phyloP scores from a whole-genome alignment of 345 rosid species.

The Kernera saxatilis region DNA sequence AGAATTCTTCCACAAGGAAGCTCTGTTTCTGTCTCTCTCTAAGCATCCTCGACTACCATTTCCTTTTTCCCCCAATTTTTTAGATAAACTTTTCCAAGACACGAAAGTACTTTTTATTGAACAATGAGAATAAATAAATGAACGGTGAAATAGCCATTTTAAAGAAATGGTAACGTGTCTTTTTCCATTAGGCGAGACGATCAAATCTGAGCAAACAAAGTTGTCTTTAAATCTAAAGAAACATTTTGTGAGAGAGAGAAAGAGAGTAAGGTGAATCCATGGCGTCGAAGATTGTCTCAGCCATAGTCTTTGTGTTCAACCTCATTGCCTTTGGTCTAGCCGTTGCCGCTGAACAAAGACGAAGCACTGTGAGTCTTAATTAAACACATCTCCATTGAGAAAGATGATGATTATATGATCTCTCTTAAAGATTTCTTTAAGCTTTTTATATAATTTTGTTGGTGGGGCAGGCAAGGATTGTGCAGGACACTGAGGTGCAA shows the following conservation, averaged over 20 bases:
- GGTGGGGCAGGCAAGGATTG: conserved; percentile 51
- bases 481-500: conserved; percentile 46
- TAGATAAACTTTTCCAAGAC: not conserved
- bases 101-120: not conserved
- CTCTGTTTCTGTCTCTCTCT: not conserved
- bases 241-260: conserved; percentile 8
- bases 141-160: conserved; percentile 36
- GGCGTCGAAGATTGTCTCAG: conserved; percentile 79
- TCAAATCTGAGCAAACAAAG: conserved; percentile 22
- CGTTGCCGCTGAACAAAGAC: conserved; percentile 94
- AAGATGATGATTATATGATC: not conserved
- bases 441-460: not conserved
- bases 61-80: not conserved
- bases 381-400: not conserved
- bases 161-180: conserved; percentile 36
- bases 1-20: conserved; percentile 7
- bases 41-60: conserved; percentile 8
- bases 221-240: conserved; percentile 16
- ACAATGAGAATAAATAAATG: not conserved
- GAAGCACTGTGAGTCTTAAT: conserved; percentile 73
- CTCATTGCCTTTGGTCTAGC: conserved; percentile 93
- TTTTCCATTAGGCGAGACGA: conserved; percentile 32
- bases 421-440: not conserved
- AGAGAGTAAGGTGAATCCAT: conserved; percentile 32
- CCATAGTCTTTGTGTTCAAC: conserved; percentile 57